A percentile compares a stretch with the other conserved stretches of the same genome.
These are phyloP conservation scores for Mycosphaerella arachidis DNA, from an alignment of 2,329 filamentous ascomycete species.

Conservation along the genomic window DNA sequence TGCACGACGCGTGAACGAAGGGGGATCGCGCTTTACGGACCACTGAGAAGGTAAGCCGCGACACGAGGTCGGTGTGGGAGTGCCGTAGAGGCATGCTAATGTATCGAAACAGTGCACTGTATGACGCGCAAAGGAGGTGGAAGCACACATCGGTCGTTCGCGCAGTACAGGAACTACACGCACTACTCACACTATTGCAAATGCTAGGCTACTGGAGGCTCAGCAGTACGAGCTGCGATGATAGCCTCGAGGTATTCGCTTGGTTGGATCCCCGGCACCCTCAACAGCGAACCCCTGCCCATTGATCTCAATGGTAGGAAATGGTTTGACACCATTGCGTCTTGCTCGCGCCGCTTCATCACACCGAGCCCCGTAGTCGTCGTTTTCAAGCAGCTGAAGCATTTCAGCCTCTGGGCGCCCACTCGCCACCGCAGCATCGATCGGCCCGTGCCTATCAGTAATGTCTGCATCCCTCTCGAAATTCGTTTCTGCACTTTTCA, in stretches of 20 bases:
- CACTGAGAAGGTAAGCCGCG: too few relatives aligned
- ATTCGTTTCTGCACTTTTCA: conserved; percentile 15
- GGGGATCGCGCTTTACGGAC: too few relatives aligned
- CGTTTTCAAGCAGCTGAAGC: conserved; percentile 1
- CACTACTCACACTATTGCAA: neutral
- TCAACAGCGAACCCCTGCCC: conserved; percentile 13
- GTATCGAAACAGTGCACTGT: too few relatives aligned
- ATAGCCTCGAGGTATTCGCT: conserved; percentile 16
- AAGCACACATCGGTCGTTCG: too few relatives aligned
- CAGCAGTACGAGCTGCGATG: neutral
- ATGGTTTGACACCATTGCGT: conserved; percentile 10
- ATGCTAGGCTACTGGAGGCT: neutral
- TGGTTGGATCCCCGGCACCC: conserved; percentile 11
- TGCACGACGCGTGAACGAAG: too few relatives aligned
- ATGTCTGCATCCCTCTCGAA: conserved; percentile 34
- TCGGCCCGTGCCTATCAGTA: conserved; percentile 23
- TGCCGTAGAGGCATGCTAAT: too few relatives aligned
- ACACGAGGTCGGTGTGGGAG: too few relatives aligned
- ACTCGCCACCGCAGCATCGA: conserved; percentile 19
- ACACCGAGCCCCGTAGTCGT: conserved; percentile 8
- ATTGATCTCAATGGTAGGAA: conserved; percentile 36
- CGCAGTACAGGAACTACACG: neutral
- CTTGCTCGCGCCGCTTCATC: conserved; percentile 9
- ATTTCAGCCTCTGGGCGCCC: conserved; percentile 19
- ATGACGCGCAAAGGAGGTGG: too few relatives aligned